Conservation (phyloP, 306 rosid species). For the Alnus rubra region DNA sequence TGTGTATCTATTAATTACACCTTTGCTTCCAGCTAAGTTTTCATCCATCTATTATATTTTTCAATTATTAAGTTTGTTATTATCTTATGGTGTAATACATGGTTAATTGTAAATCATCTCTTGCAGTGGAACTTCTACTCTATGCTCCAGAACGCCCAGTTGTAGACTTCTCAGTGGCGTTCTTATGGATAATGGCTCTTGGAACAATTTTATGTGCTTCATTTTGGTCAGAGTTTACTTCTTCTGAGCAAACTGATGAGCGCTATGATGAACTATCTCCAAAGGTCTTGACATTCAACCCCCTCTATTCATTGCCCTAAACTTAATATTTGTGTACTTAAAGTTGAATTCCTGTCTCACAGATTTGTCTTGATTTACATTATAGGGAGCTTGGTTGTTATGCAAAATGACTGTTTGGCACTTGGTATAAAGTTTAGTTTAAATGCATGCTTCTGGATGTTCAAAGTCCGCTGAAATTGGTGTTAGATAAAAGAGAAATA, state of each 20-base stretch:
- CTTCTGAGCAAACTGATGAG: slow-evolving; percentile 52
- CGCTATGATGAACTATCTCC: slow-evolving; percentile 72
- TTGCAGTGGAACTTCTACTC: slow-evolving; percentile 82
- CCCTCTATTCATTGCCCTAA: slow-evolving; percentile 23
- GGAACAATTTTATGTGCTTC: slow-evolving; percentile 76
- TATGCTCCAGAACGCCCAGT: slow-evolving; percentile 85
- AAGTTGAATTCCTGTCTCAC: slow-evolving; percentile 5
- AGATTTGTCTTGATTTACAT: neutral
- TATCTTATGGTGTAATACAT: slow-evolving; percentile 18
- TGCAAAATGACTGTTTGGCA: neutral
- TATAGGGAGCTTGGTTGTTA: slow-evolving; percentile 1
- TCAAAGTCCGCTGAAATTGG: neutral
- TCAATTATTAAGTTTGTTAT: slow-evolving; percentile 26
- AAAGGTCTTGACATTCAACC: slow-evolving; percentile 61
- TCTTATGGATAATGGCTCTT: slow-evolving; percentile 83
- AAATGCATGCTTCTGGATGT: neutral
- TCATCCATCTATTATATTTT: neutral
- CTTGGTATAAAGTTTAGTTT: neutral
- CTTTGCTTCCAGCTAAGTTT: neutral
- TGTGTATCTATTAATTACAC: neutral
- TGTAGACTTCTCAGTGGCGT: slow-evolving; percentile 62
- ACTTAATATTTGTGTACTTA: slow-evolving; percentile 3
- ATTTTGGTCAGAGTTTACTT: slow-evolving; percentile 71
- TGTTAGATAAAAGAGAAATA: neutral
- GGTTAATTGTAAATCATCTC: slow-evolving; percentile 31